Percentiles rank a stretch among this genome's conserved stretches.
Conservation (phyloP, 148 eudicot species). For the Rhododendron griersonianum region DNA sequence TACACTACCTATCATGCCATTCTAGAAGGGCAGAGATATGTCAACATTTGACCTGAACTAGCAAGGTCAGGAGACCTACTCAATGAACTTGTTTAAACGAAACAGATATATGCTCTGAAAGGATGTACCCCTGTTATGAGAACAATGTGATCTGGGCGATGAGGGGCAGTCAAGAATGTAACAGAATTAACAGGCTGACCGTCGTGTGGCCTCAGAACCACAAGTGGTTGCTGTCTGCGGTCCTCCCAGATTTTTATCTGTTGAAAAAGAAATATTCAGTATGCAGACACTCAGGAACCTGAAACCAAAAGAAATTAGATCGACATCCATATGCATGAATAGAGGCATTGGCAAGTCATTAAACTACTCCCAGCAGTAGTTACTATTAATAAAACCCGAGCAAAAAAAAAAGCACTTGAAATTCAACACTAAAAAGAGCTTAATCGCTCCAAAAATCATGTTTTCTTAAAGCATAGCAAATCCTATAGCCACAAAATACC, state of each 20-base stretch:
- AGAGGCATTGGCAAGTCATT: neutral
- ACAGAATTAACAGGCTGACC: conserved; percentile 94
- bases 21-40: neutral
- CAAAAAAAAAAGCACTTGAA: neutral
- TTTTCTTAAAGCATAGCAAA: neutral
- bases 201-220: conserved; percentile 83
- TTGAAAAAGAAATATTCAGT: neutral
- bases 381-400: neutral
- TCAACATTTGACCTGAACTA: conserved; percentile 1
- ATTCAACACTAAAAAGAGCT: neutral
- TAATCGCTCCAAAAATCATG: neutral
- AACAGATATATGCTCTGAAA: neutral
- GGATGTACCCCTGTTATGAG: conserved; percentile 82
- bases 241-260: conserved; percentile 99
- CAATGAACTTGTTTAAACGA: conserved; percentile 2
- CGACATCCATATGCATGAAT: neutral
- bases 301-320: neutral
- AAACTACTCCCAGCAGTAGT: neutral
- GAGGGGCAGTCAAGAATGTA: conserved; percentile 75
- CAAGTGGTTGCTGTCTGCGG: conserved; percentile 66
- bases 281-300: neutral
- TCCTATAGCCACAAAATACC: neutral
- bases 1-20: neutral
- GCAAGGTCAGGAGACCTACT: neutral
- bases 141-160: conserved; percentile 86